These are phyloP conservation scores for Zarea fungicola DNA, from an alignment of 2,329 filamentous ascomycete species.

Conservation along the genomic window DNA sequence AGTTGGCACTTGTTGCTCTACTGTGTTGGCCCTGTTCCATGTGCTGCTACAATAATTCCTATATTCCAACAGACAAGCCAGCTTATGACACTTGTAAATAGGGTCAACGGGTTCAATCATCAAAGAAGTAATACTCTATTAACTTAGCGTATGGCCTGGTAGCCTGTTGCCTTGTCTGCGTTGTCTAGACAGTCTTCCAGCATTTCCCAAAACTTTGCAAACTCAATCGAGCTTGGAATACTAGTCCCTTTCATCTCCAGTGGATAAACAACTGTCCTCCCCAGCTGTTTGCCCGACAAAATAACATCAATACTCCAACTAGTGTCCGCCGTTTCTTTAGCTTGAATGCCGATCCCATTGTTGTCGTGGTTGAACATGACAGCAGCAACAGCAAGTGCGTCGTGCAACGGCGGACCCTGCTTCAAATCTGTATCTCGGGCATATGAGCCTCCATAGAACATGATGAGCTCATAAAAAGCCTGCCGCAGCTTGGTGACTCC, in stretches of 20 bases:
- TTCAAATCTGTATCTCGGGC: background rate
- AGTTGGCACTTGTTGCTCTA: no score
- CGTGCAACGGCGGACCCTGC: background rate
- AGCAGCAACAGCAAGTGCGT: background rate
- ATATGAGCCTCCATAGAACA: background rate
- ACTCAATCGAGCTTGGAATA: background rate
- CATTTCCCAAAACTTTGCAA: background rate
- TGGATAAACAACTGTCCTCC: background rate
- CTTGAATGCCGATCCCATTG: background rate
- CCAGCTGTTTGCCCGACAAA: background rate
- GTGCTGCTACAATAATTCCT: no score
- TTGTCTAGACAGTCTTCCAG: background rate
- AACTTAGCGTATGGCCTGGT: background rate
- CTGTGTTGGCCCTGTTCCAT: no score
- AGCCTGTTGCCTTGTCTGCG: background rate
- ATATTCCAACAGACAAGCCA: no score
- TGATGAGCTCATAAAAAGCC: background rate
- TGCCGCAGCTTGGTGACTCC: background rate
- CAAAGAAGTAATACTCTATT: no score
- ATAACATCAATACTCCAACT: background rate
- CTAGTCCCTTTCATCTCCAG: background rate
- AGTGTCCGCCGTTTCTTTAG: background rate
- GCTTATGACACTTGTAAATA: no score
- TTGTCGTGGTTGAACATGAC: background rate
- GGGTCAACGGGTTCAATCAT: no score